A percentile compares a stretch with the other conserved stretches of the same genome.
Evolutionary conservation across 306 rosid species (phyloP).

Genomic region (Pueraria montana): DNA sequence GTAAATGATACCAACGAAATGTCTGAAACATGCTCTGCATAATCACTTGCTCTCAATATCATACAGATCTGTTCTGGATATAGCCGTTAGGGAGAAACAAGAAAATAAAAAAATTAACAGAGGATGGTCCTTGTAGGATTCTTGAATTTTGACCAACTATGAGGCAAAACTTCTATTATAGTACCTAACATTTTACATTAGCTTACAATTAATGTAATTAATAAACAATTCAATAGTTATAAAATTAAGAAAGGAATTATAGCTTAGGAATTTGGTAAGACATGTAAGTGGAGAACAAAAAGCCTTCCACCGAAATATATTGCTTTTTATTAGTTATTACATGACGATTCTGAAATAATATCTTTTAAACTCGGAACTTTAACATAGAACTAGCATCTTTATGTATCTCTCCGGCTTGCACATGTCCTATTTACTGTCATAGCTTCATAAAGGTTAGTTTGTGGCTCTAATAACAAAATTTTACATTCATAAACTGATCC

Average conservation of each 20-base stretch:
- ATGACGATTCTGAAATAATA: constrained; percentile 14
- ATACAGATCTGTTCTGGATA: constrained; percentile 73
- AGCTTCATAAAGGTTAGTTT: constrained; percentile 22
- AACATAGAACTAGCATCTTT: not conserved
- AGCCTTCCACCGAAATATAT: not conserved
- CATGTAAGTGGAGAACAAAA: constrained; percentile 30
- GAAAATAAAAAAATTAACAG: not conserved
- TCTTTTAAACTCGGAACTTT: constrained; percentile 26
- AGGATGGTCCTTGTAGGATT: not conserved
- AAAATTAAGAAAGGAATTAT: constrained; percentile 34
- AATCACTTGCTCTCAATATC: constrained; percentile 83
- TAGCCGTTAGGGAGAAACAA: constrained; percentile 59
- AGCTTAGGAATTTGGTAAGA: constrained; percentile 19
- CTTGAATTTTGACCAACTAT: not conserved
- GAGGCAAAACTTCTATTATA: not conserved
- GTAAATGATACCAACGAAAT: constrained; percentile 26
- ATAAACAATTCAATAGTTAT: constrained; percentile 19
- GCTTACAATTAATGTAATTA: constrained; percentile 8
- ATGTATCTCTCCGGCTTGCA: constrained; percentile 25
- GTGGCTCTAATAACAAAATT: constrained; percentile 12
- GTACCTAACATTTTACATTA: not conserved
- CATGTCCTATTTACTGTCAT: constrained; percentile 21
- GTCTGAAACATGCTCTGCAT: constrained; percentile 43
- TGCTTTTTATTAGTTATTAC: constrained; percentile 4
- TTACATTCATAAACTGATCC: constrained; percentile 36